Conservation (phyloP, 768 basidiomycete species). For the Dacryopinax primogenitus region DNA sequence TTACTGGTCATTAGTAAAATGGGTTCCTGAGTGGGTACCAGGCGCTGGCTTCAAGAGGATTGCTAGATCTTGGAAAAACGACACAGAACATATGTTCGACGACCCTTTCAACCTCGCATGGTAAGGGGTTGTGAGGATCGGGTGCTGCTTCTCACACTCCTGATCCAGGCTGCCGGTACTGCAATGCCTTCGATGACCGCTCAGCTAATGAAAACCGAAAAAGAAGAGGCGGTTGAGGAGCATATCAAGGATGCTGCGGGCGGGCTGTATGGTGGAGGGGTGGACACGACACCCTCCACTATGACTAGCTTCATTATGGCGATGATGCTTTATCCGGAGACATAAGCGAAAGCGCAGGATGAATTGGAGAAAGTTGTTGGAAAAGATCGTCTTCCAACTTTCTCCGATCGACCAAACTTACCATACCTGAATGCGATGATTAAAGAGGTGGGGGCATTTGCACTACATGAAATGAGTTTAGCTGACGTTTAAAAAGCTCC, state of each 20-base stretch:
- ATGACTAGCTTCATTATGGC: conserved; percentile 15
- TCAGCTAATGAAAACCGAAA: not conserved
- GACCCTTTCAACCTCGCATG: conserved; percentile 25
- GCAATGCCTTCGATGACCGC: not conserved
- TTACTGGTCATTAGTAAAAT: too few species aligned
- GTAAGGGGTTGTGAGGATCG: conserved; percentile 20
- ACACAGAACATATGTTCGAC: conserved; percentile 17
- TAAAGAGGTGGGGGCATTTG: conserved; percentile 4
- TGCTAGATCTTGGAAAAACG: conserved; percentile 25
- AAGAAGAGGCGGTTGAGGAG: conserved; percentile 15
- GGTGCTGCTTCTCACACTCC: not conserved
- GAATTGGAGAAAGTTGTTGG: conserved; percentile 14
- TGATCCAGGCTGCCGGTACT: not conserved
- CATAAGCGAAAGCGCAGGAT: conserved; percentile 13
- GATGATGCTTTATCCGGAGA: conserved; percentile 16
- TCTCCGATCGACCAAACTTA: conserved; percentile 13
- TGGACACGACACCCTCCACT: conserved; percentile 15
- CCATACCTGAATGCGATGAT: conserved; percentile 13
- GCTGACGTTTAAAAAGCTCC: not conserved
- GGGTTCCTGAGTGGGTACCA: conserved; percentile 21
- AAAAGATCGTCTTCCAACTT: conserved; percentile 8
- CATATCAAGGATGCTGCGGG: conserved; percentile 33
- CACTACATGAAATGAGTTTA: not conserved
- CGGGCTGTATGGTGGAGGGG: conserved; percentile 37
- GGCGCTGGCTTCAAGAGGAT: conserved; percentile 28